phyloP scores from a whole-genome alignment of 352 stramenopile species.

The Hyaloperonospora brassicae region DNA sequence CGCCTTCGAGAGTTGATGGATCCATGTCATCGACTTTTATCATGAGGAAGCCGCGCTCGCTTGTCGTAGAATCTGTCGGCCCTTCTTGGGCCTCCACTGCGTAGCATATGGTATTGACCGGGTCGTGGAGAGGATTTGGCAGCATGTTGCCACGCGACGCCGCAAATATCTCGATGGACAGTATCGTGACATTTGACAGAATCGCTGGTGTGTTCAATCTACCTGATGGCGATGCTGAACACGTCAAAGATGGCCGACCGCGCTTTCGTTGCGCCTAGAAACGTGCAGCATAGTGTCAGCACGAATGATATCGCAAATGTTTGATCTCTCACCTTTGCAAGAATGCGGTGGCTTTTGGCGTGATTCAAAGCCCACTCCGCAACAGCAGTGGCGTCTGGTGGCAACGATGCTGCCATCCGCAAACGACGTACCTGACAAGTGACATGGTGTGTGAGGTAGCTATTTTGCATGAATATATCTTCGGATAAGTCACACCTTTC shows the following conservation, averaged over 20 bases:
- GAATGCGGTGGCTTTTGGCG: neutral
- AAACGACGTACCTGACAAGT: slow-evolving; percentile 27
- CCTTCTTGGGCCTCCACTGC: slow-evolving; percentile 70
- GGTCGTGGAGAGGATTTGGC: slow-evolving; percentile 61
- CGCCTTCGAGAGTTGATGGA: slow-evolving; percentile 8
- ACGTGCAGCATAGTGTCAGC: neutral
- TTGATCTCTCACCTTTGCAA: slow-evolving; percentile 21
- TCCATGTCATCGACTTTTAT: slow-evolving; percentile 19
- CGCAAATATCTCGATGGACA: slow-evolving; percentile 74
- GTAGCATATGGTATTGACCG: slow-evolving; percentile 57
- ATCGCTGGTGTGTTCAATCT: slow-evolving; percentile 20
- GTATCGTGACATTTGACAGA: slow-evolving; percentile 64
- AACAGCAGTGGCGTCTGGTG: slow-evolving; percentile 27
- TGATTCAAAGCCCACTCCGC: slow-evolving; percentile 28
- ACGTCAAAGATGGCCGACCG: slow-evolving; percentile 10
- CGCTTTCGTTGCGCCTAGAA: slow-evolving; percentile 20
- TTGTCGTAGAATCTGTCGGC: slow-evolving; percentile 36
- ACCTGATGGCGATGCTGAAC: slow-evolving; percentile 16
- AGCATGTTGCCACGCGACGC: slow-evolving; percentile 48
- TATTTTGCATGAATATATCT: too few relatives aligned
- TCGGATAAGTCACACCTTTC: slow-evolving; percentile 16
- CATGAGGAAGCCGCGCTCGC: slow-evolving; percentile 47
- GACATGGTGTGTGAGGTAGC: neutral
- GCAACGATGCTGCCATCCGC: slow-evolving; percentile 32
- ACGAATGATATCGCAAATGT: neutral